Base-by-base conservation (phyloP, 495 filamentous ascomycete genomes). In the Xylaria venustula region DNA sequence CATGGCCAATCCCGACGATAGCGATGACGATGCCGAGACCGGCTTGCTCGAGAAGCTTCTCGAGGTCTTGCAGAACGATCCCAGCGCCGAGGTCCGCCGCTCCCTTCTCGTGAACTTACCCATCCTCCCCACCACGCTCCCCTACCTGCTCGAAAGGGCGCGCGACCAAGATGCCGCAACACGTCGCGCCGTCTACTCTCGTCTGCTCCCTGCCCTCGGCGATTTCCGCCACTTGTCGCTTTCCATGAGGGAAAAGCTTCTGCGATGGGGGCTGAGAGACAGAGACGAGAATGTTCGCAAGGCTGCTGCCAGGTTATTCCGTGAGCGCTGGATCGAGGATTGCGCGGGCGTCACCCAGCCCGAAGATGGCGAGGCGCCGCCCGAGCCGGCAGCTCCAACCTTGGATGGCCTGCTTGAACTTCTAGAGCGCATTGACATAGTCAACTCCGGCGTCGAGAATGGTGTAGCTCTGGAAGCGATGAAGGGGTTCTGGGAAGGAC, bases 181-280 rank as follows among this genome's bases (percentile, higher is more conserved):
- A 1, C 83, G 94, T 51, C 83, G 92, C 47, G 90, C 90, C 11
- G 79, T 99, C 6, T 99, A 97, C 70, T 89, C 93, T 3, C 86
- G 90, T 15, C 77, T 99, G 2, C 78, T 99, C 7, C 95, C 94
- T 1, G 88, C 90, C 0, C 80, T 99, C 7, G 93, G 93, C 17
- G 94, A 99, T 75, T 99, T 99, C 78, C 88, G 94, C 51, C 91
- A 98, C 75, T 78, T 99, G 46, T 96, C 92, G 20, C 81, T 98
- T n/a, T 90, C 87, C 1, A 96, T 98, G 89, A 79, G 94, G 64
- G 95, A 97, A 73, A 97, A 97, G 73, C 81, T 99, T 20, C 85
- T 99, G 42, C 85, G 95, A 11, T 99, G 93, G 93, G 94, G 94
- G 30, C 75, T 99, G 40, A 87, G 93, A 30, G 94, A 99, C 71